These are phyloP conservation scores for Pseudogymnoascus sp. DNA, from an alignment of 2,329 filamentous ascomycete species.

Conservation along the genomic window DNA sequence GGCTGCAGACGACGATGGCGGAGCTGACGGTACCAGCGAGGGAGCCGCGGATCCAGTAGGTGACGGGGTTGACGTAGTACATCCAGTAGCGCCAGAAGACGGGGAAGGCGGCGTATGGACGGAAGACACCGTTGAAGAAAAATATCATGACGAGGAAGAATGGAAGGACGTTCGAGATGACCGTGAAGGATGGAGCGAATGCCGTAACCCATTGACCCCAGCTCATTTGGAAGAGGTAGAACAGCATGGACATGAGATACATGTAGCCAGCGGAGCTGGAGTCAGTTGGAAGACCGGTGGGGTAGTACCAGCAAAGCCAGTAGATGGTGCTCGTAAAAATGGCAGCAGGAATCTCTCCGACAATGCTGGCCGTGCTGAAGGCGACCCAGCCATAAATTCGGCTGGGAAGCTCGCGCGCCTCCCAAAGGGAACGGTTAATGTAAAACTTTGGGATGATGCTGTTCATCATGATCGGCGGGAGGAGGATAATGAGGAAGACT, in stretches of 20 bases:
- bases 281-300: conserved; percentile 36
- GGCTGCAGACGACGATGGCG: conserved; percentile 37
- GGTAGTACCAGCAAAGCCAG: conserved; percentile 50
- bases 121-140: conserved; percentile 67
- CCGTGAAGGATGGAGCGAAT: conserved; percentile 53
- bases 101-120: conserved; percentile 55
- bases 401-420: conserved; percentile 50
- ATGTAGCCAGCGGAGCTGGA: conserved; percentile 37
- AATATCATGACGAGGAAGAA: conserved; percentile 54
- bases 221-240: conserved; percentile 52
- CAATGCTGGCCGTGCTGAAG: conserved; percentile 45
- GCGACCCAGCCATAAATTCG: conserved; percentile 56
- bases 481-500: conserved; percentile 56
- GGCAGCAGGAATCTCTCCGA: conserved; percentile 39
- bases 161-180: conserved; percentile 50
- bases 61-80: conserved; percentile 54
- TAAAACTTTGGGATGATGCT: conserved; percentile 54
- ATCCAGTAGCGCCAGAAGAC: conserved; percentile 54
- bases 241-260: conserved; percentile 48
- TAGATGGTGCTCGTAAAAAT: conserved; percentile 37
- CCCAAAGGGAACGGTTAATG: conserved; percentile 47
- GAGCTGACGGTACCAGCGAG: conserved; percentile 44
- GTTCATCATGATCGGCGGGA: conserved; percentile 49
- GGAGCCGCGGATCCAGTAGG: conserved; percentile 51
- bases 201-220: conserved; percentile 56